phyloP scores from a whole-genome alignment of 257 asterid species.

The Solanum medicagineum region DNA sequence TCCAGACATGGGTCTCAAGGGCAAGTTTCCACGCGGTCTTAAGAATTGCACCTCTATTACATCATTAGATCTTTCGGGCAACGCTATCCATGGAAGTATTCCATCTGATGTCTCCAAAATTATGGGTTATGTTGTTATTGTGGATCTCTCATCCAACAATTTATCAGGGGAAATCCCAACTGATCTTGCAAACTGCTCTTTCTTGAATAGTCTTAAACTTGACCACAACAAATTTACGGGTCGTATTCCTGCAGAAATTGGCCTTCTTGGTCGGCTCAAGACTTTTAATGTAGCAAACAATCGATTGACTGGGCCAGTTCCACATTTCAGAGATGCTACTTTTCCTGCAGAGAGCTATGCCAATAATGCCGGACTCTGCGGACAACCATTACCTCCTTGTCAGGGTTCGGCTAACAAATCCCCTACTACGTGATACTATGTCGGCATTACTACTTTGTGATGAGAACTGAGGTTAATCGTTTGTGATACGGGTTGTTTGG shows the following conservation, averaged over 20 bases:
- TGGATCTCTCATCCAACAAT: conserved; percentile 68
- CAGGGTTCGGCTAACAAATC: conserved; percentile 9
- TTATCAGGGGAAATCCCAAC: conserved; percentile 56
- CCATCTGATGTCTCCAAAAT: conserved; percentile 41
- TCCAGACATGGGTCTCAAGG: conserved; percentile 59
- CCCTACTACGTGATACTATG: too few species aligned
- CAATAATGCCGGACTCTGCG: conserved; percentile 52
- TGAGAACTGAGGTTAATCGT: too few species aligned
- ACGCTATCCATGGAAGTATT: conserved; percentile 38
- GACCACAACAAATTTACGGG: conserved; percentile 40
- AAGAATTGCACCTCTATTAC: conserved; percentile 47
- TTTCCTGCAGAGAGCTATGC: conserved; percentile 22
- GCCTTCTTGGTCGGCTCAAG: conserved; percentile 20
- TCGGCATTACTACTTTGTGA: too few species aligned
- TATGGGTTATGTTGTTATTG: conserved; percentile 18
- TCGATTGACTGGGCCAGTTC: conserved; percentile 19
- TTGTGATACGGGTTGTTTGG: too few species aligned
- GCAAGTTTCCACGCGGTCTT: conserved; percentile 63
- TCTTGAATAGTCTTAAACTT: conserved; percentile 38
- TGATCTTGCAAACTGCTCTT: conserved; percentile 43
- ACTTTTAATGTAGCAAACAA: conserved; percentile 22
- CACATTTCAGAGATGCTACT: conserved; percentile 5
- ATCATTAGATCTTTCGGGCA: conserved; percentile 68
- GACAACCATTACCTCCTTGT: conserved; percentile 31
- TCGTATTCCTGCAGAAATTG: conserved; percentile 19